These are phyloP conservation scores for Penicillium roqueforti DNA, from an alignment of 495 filamentous ascomycete species.

Conservation along the genomic window DNA sequence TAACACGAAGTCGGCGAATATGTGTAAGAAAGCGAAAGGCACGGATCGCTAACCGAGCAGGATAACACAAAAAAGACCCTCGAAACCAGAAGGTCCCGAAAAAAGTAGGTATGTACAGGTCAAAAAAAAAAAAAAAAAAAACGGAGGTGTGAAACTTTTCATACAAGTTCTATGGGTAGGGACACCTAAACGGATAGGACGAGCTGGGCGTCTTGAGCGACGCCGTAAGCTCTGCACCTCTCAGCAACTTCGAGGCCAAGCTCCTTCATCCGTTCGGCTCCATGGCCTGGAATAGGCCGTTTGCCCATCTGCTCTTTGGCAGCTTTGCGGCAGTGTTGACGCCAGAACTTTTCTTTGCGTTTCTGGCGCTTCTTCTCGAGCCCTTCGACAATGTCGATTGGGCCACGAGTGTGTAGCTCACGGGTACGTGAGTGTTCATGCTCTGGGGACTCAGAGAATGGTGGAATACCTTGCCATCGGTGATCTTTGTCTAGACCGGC, in stretches of 20 bases:
- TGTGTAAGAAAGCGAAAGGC: conserved; percentile 25
- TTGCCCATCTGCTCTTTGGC: conserved; percentile 57
- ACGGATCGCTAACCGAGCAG: conserved; percentile 19
- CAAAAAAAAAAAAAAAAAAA: conserved; percentile 13
- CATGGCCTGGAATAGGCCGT: conserved; percentile 69
- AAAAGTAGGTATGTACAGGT: conserved; percentile 38
- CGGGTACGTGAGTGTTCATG: conserved; percentile 37
- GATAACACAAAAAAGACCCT: conserved; percentile 1
- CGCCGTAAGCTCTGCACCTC: conserved; percentile 61
- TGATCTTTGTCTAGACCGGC: conserved; percentile 34
- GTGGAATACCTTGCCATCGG: conserved; percentile 32
- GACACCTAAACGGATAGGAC: conserved; percentile 68
- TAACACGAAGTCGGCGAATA: conserved; percentile 22
- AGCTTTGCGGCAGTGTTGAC: conserved; percentile 71
- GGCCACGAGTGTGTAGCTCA: conserved; percentile 65
- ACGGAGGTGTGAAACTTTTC: conserved; percentile 18
- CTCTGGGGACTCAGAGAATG: conserved; percentile 32
- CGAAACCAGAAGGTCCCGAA: conserved; percentile 13
- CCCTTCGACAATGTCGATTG: conserved; percentile 95
- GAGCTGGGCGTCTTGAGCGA: conserved; percentile 61
- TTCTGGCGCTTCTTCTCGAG: conserved; percentile 90
- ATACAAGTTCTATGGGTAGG: conserved; percentile 12
- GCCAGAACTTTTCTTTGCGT: conserved; percentile 82
- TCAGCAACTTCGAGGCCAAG: conserved; percentile 82
- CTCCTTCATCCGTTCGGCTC: conserved; percentile 90